Conservation (phyloP, 495 filamentous ascomycete genomes). For the Penicillium chermesinum region DNA sequence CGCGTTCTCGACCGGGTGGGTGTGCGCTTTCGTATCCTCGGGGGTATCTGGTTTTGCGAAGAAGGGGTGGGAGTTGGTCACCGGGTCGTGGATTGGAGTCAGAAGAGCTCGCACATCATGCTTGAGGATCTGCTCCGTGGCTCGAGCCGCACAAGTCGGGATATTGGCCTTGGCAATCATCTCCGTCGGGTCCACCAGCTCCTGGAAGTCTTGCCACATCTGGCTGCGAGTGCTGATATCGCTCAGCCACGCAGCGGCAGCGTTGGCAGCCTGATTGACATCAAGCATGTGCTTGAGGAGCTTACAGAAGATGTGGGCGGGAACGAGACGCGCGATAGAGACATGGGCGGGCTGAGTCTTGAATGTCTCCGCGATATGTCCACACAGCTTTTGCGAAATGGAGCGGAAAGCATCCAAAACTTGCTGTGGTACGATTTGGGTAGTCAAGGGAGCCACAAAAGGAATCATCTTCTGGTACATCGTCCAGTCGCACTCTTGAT, state of each 20-base stretch:
- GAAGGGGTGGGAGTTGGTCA: slow-evolving; percentile 29
- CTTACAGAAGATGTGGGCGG: slow-evolving; percentile 82
- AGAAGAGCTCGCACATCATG: slow-evolving; percentile 70
- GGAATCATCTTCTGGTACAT: slow-evolving; percentile 97
- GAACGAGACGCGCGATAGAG: slow-evolving; percentile 74
- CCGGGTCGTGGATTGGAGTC: slow-evolving; percentile 35
- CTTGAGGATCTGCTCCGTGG: slow-evolving; percentile 62
- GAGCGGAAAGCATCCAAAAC: slow-evolving; percentile 79
- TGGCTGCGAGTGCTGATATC: slow-evolving; percentile 50
- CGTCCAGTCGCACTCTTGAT: slow-evolving; percentile 91
- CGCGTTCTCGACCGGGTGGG: slow-evolving; percentile 31
- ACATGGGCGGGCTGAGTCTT: slow-evolving; percentile 77
- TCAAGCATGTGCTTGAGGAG: slow-evolving; percentile 78
- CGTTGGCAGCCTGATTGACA: slow-evolving; percentile 79
- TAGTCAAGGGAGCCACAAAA: slow-evolving; percentile 74
- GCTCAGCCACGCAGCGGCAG: slow-evolving; percentile 45
- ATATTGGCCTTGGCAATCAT: slow-evolving; percentile 43
- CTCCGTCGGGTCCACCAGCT: slow-evolving; percentile 63
- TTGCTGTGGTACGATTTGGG: slow-evolving; percentile 80
- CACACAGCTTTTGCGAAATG: slow-evolving; percentile 72
- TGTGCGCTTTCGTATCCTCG: slow-evolving; percentile 32
- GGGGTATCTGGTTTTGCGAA: slow-evolving; percentile 41
- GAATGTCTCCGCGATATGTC: slow-evolving; percentile 74
- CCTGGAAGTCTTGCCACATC: slow-evolving; percentile 92
- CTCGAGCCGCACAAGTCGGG: slow-evolving; percentile 36